phyloP scores from a whole-genome alignment of 1,284 basidiomycete species.

The Marasmius fiardii region DNA sequence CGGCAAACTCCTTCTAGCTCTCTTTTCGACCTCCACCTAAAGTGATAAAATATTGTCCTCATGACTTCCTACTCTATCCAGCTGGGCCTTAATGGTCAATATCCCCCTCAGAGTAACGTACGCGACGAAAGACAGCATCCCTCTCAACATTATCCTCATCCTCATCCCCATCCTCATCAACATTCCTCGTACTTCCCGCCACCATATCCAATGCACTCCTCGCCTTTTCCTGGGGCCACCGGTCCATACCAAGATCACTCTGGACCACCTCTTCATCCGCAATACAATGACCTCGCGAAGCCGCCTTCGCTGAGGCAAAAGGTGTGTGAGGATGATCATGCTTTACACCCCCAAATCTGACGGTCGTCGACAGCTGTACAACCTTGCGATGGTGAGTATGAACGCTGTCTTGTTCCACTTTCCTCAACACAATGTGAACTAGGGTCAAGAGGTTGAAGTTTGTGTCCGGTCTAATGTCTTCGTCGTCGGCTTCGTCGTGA shows the following conservation, averaged over 20 bases:
- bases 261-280: background rate
- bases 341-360: background rate
- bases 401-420: constrained; percentile 2
- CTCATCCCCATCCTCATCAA: background rate
- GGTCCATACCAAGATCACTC: background rate
- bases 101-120: background rate
- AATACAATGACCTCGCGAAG: background rate
- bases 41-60: too few species aligned
- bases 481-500: constrained; percentile 30
- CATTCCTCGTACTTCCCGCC: background rate
- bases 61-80: constrained; percentile 1
- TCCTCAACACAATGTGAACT: constrained; percentile 1
- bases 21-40: background rate
- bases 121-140: background rate
- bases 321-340: background rate
- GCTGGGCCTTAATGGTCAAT: background rate
- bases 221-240: background rate
- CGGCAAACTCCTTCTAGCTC: background rate
- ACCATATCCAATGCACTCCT: background rate
- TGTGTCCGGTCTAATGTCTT: constrained; percentile 33
- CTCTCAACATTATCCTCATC: background rate
- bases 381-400: constrained; percentile 7
- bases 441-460: constrained; percentile 40
- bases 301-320: background rate
- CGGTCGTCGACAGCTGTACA: background rate